Percentiles rank a stretch among this genome's conserved stretches.
Conservation (phyloP, 2,329 filamentous ascomycete species). For the Clonostachys sp. region DNA sequence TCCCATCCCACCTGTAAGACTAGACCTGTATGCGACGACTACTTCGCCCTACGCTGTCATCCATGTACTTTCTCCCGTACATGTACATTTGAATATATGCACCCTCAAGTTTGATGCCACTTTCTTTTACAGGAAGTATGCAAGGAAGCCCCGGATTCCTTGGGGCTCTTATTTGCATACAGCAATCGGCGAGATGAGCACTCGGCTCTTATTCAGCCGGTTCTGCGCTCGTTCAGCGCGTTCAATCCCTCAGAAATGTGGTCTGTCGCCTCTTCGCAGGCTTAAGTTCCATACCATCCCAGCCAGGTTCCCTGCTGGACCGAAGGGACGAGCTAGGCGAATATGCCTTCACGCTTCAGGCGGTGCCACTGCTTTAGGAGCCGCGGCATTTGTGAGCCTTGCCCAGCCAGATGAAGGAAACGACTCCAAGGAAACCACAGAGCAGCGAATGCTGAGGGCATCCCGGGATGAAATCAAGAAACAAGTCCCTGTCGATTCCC, state of each 20-base stretch:
- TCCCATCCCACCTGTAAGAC: no score
- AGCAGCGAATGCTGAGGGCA: conserved; percentile 80
- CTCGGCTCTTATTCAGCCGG: conserved; percentile 34
- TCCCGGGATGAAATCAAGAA: conserved; percentile 76
- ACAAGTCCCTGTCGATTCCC: conserved; percentile 57
- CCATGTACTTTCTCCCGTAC: no score
- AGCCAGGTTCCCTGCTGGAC: conserved; percentile 10
- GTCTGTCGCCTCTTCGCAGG: not conserved
- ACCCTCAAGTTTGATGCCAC: no score
- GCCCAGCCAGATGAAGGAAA: conserved; percentile 48
- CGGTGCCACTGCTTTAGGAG: conserved; percentile 40
- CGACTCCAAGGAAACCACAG: conserved; percentile 56
- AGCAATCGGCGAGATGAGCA: conserved; percentile 34
- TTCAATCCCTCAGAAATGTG: not conserved
- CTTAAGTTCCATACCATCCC: not conserved
- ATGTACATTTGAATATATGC: no score
- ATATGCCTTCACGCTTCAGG: conserved; percentile 31
- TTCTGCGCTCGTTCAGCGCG: conserved; percentile 30
- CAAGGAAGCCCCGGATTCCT: no score
- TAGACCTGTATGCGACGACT: no score
- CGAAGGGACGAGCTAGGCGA: conserved; percentile 8
- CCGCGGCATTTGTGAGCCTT: conserved; percentile 52
- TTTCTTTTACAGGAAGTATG: no score
- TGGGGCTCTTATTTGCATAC: conserved; percentile 7
- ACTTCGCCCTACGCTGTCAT: no score